Conservation (phyloP, 371 early-diverging fungal species). For the Chytridium lagenaria region DNA sequence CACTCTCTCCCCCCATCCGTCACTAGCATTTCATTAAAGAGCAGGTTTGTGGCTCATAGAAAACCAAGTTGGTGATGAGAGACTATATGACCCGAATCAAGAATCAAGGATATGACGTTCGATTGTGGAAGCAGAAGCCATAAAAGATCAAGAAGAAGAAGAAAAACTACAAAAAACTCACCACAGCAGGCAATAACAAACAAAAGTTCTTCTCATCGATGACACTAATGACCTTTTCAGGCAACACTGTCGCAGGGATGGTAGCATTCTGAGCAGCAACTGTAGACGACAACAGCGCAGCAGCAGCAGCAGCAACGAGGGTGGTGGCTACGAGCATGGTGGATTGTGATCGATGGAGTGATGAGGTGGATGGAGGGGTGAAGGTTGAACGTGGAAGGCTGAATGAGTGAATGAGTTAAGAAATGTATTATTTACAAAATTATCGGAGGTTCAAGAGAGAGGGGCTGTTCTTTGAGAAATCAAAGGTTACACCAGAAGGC, state of each 20-base stretch:
- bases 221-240: conserved; percentile 5
- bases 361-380: background rate
- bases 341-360: background rate
- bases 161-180: background rate
- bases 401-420: background rate
- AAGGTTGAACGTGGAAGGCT: background rate
- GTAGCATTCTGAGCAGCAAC: background rate
- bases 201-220: conserved; percentile 10
- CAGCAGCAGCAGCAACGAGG: background rate
- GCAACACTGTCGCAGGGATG: background rate
- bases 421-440: no score
- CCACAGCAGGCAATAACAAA: background rate
- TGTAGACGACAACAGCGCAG: background rate
- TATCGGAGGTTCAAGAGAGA: no score
- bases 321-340: background rate
- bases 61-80: no score
- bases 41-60: no score
- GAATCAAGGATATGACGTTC: no score
- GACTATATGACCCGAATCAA: no score
- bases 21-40: no score
- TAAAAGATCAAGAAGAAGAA: background rate
- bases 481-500: no score
- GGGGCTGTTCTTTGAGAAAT: no score
- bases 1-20: no score
- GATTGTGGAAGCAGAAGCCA: no score